Conservation (phyloP, 83 land plant genomes). For the Diphasiastrum complanatum region DNA sequence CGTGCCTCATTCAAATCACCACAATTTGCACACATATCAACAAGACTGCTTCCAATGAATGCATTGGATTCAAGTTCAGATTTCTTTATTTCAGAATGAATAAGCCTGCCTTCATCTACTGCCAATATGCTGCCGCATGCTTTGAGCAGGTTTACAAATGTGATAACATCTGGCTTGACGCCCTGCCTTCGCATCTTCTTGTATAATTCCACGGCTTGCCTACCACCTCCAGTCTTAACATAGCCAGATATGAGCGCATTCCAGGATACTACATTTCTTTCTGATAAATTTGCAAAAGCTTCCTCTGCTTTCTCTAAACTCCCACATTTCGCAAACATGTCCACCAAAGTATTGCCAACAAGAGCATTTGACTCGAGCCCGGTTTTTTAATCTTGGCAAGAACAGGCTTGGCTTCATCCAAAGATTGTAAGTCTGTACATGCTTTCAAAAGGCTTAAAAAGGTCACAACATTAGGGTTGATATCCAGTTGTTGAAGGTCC, state of each 20-base stretch:
- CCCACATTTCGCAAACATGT: slow-evolving; percentile 35
- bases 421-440: background rate
- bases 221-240: slow-evolving; percentile 24
- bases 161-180: slow-evolving; percentile 38
- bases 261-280: slow-evolving; percentile 46
- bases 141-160: slow-evolving; percentile 34
- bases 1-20: slow-evolving; percentile 31
- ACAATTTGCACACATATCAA: slow-evolving; percentile 35
- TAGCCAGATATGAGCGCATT: slow-evolving; percentile 51
- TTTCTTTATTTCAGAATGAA: slow-evolving; percentile 32
- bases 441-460: slow-evolving; percentile 9
- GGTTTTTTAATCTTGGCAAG: background rate
- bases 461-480: slow-evolving; percentile 11
- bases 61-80: slow-evolving; percentile 39
- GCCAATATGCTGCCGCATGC: slow-evolving; percentile 19
- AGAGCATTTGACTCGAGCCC: slow-evolving; percentile 2
- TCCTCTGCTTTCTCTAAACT: slow-evolving; percentile 25
- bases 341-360: slow-evolving; percentile 9
- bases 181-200: slow-evolving; percentile 24
- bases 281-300: slow-evolving; percentile 37
- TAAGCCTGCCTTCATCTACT: slow-evolving; percentile 24
- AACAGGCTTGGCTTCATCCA: background rate
- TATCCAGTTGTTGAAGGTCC: background rate
- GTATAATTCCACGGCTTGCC: slow-evolving; percentile 31
- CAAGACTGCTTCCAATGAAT: slow-evolving; percentile 36